Percentiles rank a stretch among this genome's conserved stretches.
phyloP scores from a whole-genome alignment of 805 yeast genomes.

The Ogataea nakhonphanomensis region DNA sequence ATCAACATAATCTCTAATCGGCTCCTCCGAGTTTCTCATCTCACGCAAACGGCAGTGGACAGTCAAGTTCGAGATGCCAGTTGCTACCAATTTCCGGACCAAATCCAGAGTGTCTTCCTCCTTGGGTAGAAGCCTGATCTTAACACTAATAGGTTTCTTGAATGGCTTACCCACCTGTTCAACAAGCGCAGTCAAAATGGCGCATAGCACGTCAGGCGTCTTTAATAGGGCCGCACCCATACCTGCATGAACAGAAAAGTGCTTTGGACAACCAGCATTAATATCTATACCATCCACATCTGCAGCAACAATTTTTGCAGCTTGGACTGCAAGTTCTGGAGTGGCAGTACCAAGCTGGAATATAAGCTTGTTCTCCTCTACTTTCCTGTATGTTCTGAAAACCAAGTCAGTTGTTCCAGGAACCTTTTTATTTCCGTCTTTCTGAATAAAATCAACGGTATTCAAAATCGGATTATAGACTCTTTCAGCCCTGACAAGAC shows the following conservation, averaged over 20 bases:
- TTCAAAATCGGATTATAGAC: slow-evolving; percentile 50
- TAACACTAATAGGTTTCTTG: slow-evolving; percentile 81
- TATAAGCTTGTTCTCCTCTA: slow-evolving; percentile 65
- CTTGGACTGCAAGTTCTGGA: slow-evolving; percentile 82
- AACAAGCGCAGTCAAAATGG: slow-evolving; percentile 67
- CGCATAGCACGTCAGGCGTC: slow-evolving; percentile 76
- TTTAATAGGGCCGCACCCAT: slow-evolving; percentile 94
- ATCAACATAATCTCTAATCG: slow-evolving; percentile 66
- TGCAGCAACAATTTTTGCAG: slow-evolving; percentile 72
- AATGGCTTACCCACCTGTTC: slow-evolving; percentile 74
- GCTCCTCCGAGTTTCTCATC: slow-evolving; percentile 85
- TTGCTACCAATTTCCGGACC: slow-evolving; percentile 54
- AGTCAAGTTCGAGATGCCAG: slow-evolving; percentile 85
- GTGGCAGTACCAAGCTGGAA: slow-evolving; percentile 90
- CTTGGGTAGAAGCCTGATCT: slow-evolving; percentile 73
- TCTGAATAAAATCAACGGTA: slow-evolving; percentile 57
- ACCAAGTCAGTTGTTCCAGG: slow-evolving; percentile 49
- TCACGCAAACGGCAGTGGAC: slow-evolving; percentile 86
- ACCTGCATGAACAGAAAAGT: slow-evolving; percentile 89
- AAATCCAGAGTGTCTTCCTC: slow-evolving; percentile 58
- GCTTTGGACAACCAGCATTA: slow-evolving; percentile 97
- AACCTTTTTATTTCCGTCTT: slow-evolving; percentile 37
- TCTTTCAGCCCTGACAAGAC: slow-evolving; percentile 68
- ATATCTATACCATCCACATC: slow-evolving; percentile 94
- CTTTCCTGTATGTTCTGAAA: slow-evolving; percentile 66